These are phyloP conservation scores for Eurotiales sp. DNA, from an alignment of 2,329 filamentous ascomycete species.

Conservation along the genomic window DNA sequence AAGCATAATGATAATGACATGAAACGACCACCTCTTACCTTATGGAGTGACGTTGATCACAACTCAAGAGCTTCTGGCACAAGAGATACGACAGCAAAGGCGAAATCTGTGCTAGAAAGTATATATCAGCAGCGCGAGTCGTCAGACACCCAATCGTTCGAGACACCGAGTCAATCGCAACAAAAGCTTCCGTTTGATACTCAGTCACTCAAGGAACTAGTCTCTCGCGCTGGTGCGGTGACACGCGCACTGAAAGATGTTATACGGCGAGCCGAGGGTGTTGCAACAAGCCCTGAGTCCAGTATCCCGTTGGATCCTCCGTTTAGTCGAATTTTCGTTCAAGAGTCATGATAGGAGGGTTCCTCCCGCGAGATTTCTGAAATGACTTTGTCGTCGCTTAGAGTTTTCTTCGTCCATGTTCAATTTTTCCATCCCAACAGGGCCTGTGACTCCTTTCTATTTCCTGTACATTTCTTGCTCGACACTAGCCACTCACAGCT, in stretches of 20 bases:
- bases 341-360: conserved; percentile 14
- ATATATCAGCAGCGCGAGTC: conserved; percentile 50
- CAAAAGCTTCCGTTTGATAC: conserved; percentile 64
- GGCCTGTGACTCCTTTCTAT: conserved; percentile 4
- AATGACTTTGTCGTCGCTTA: not conserved
- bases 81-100: conserved; percentile 56
- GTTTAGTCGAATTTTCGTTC: conserved; percentile 48
- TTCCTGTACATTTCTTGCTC: conserved; percentile 13
- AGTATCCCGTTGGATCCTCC: conserved; percentile 38
- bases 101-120: conserved; percentile 60
- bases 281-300: conserved; percentile 28
- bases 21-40: conserved; percentile 26
- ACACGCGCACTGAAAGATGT: conserved; percentile 49
- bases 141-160: conserved; percentile 23
- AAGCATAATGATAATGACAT: conserved; percentile 30
- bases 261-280: conserved; percentile 48
- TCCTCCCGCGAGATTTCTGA: not conserved
- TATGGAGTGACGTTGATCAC: conserved; percentile 25
- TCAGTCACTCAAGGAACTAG: conserved; percentile 60
- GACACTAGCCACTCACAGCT: conserved; percentile 8
- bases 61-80: conserved; percentile 39
- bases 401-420: not conserved
- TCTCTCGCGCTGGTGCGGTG: conserved; percentile 48
- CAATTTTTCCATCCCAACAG: not conserved
- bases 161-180: conserved; percentile 23